Evolutionary conservation across 352 stramenopile genomes (phyloP).

Genomic region (Plasmopara halstedii): DNA sequence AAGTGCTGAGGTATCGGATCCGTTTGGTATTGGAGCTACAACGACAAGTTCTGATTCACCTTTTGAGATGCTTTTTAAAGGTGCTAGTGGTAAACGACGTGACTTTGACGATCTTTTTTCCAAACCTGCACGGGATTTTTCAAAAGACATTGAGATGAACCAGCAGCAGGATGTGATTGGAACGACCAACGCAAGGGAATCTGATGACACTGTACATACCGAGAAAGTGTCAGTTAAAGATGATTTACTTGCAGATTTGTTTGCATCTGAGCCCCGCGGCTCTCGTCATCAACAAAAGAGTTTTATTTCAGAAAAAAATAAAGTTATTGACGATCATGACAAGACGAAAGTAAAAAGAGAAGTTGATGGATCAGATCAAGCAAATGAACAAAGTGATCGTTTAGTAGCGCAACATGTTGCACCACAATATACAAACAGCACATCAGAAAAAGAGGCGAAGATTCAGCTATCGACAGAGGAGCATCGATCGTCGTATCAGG

Average conservation of each 20-base stretch:
- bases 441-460: no score
- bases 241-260: slow-evolving; percentile 33
- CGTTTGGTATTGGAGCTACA: slow-evolving; percentile 5
- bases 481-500: background rate
- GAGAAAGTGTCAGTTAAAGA: slow-evolving; percentile 25
- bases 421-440: no score
- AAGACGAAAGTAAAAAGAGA: slow-evolving; percentile 7
- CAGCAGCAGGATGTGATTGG: background rate
- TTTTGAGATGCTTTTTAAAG: slow-evolving; percentile 28
- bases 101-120: slow-evolving; percentile 12
- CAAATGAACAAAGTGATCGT: no score
- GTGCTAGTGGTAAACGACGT: slow-evolving; percentile 8
- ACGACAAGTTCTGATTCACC: slow-evolving; percentile 8
- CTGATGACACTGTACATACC: background rate
- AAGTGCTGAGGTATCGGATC: slow-evolving; percentile 5
- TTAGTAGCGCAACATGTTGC: no score
- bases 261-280: slow-evolving; percentile 14
- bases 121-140: slow-evolving; percentile 1
- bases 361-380: no score
- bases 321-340: background rate
- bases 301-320: slow-evolving; percentile 1
- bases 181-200: background rate
- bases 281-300: slow-evolving; percentile 2
- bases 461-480: no score
- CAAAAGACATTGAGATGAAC: slow-evolving; percentile 1